These are phyloP conservation scores for Helenozyma rhizophorensis DNA, from an alignment of 805 yeast genomes.

Conservation along the genomic window DNA sequence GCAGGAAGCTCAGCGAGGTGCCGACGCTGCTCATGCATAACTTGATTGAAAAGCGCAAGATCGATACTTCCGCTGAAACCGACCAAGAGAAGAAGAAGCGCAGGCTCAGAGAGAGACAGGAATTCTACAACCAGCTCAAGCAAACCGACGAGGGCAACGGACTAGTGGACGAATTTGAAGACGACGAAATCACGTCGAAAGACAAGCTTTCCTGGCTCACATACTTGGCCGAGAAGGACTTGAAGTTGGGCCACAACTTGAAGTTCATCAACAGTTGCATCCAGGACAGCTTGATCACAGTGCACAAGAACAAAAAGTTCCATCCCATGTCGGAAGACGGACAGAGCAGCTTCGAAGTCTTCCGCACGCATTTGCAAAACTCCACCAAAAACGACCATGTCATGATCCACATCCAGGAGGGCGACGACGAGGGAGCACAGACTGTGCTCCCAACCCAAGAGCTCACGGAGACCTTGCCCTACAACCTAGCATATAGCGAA, in stretches of 20 bases:
- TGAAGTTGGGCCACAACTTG: constrained; percentile 34
- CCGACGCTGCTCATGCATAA: constrained; percentile 28
- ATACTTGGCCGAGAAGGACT: constrained; percentile 33
- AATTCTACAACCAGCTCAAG: constrained; percentile 35
- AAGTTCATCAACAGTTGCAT: constrained; percentile 29
- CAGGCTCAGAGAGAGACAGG: constrained; percentile 34
- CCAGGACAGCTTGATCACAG: constrained; percentile 22
- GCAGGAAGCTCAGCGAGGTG: constrained; percentile 24
- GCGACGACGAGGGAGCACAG: constrained; percentile 9
- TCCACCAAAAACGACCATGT: constrained; percentile 28
- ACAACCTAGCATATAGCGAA: constrained; percentile 27
- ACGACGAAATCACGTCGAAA: constrained; percentile 18
- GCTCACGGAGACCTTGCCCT: constrained; percentile 25
- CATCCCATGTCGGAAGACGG: constrained; percentile 23
- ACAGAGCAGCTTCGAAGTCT: constrained; percentile 14
- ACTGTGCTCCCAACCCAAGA: constrained; percentile 20
- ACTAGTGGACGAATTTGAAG: constrained; percentile 20
- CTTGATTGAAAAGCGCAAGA: constrained; percentile 35
- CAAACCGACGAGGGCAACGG: constrained; percentile 19
- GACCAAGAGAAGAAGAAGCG: constrained; percentile 32
- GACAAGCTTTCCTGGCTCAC: constrained; percentile 34
- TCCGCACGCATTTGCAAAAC: constrained; percentile 21
- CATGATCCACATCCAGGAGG: constrained; percentile 22
- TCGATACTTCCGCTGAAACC: constrained; percentile 31
- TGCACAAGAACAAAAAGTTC: constrained; percentile 24